phyloP scores from a whole-genome alignment of 2,329 filamentous ascomycete genomes.

The Stagonosporopsis rhizophila region DNA sequence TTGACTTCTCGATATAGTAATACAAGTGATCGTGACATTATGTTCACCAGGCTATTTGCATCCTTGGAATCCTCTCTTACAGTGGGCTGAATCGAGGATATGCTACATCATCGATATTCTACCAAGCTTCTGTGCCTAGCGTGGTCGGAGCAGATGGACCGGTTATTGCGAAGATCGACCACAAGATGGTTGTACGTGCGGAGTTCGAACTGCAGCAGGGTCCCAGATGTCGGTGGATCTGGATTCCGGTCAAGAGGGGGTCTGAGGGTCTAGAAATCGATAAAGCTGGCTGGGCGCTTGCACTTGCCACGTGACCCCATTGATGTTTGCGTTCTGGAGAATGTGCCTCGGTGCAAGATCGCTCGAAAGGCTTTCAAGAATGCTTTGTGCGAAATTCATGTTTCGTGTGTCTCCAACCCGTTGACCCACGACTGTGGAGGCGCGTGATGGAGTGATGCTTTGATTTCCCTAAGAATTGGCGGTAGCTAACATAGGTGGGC shows the following conservation, averaged over 20 bases:
- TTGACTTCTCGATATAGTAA: background rate
- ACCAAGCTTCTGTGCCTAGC: background rate
- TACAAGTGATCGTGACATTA: background rate
- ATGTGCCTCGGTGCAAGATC: background rate
- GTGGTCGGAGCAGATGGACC: slow-evolving; percentile 1
- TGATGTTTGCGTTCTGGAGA: background rate
- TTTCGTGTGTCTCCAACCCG: background rate
- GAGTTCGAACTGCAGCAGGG: slow-evolving; percentile 4
- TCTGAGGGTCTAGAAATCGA: slow-evolving; percentile 1
- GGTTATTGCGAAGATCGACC: slow-evolving; percentile 11
- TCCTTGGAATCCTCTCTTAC: background rate
- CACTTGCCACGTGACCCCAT: background rate
- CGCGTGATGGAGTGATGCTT: slow-evolving; percentile 9
- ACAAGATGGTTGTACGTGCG: background rate
- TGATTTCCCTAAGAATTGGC: slow-evolving; percentile 19
- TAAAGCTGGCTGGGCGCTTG: background rate
- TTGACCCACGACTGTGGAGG: background rate
- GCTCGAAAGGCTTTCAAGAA: background rate
- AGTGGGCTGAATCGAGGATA: background rate
- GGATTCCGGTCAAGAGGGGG: background rate
- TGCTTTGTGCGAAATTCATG: background rate
- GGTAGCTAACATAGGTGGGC: slow-evolving; percentile 17
- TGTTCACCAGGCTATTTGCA: background rate
- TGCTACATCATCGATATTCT: background rate
- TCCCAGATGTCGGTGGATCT: slow-evolving; percentile 1